Base-by-base conservation (phyloP, 2,329 filamentous ascomycete species). In the Dryadomyces quercivorus region DNA sequence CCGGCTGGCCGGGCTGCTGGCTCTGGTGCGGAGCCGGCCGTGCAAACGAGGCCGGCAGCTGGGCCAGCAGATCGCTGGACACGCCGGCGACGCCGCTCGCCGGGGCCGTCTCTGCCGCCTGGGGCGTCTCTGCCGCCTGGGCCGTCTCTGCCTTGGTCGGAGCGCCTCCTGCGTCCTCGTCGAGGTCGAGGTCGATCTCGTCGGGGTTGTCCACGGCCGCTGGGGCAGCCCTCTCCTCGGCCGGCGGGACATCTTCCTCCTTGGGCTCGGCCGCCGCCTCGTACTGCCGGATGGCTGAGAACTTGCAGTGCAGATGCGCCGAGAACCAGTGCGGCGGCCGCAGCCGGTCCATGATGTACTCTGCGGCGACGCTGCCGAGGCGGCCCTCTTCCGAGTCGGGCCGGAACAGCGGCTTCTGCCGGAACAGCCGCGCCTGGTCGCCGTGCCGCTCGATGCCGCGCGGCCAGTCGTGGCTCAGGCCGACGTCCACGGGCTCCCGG, bases 381-480 rank as follows among this genome's bases (percentile, higher is more conserved):
- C 75, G 82, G 0, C 89, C 89, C 42, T 83, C 80, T 50, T 74
- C 72, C 1, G 89, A 90, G 66, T 98, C 93, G 51, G 79, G 70
- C 59, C 81, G 76, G 59, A 97, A 93, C 62, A 82, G 75, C 0
- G 76, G 77, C 71, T 97, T 97, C 65, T 75, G 78, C 34, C 70
- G 73, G 66, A 90, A 95, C 1, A 98, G 71, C 45, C 72, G 71
- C 50, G 76, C 70, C 49, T 77, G 71, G 64, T 97, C 77, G 5
- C 93, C 93, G 59, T 82, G 78, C 65, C 80, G 82, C 69, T 95
- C 93, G 53, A 97, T 81, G 0, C 78, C 84, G 51, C 84, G 81
- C 0, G 93, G 93, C 93, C 93, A 98, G 70, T 98, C 93, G 65
- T 98, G 93, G 61, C 91, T 96, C 53, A 98, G 70, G 2, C 91